Conservation (phyloP, 768 basidiomycete genomes). For the Coprinopsis sp. region DNA sequence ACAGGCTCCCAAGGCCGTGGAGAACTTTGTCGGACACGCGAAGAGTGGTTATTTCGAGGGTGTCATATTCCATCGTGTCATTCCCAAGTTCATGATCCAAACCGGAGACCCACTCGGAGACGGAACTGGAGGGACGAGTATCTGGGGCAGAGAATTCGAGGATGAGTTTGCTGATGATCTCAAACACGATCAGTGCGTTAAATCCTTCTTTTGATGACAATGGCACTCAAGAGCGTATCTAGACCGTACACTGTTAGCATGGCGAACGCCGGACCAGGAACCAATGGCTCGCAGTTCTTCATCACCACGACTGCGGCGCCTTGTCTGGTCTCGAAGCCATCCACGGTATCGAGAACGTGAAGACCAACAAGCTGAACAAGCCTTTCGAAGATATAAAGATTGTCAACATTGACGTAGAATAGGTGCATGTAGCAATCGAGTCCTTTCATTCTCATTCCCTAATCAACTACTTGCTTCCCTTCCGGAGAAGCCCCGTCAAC, state of each 20-base stretch:
- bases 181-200: slow-evolving; percentile 80
- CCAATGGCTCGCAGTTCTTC: slow-evolving; percentile 98
- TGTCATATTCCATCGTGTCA: slow-evolving; percentile 94
- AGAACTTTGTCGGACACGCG: slow-evolving; percentile 94
- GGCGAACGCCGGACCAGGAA: slow-evolving; percentile 87
- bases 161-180: slow-evolving; percentile 90
- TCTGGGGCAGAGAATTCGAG: slow-evolving; percentile 89
- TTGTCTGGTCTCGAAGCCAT: slow-evolving; percentile 84
- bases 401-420: slow-evolving; percentile 71
- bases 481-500: neutral
- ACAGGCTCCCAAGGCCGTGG: slow-evolving; percentile 90
- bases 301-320: slow-evolving; percentile 93
- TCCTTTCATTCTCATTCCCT: no score
- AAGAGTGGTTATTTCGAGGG: slow-evolving; percentile 89
- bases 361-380: slow-evolving; percentile 79
- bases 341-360: slow-evolving; percentile 88
- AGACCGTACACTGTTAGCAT: slow-evolving; percentile 95
- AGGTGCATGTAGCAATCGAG: no score
- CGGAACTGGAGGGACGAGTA: slow-evolving; percentile 86
- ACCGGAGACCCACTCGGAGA: slow-evolving; percentile 94
- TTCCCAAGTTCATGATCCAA: slow-evolving; percentile 98
- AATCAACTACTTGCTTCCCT: no score
- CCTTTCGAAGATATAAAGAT: slow-evolving; percentile 95
- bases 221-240: no score
- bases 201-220: slow-evolving; percentile 4